Evolutionary conservation across 1,139 yeast genomes (phyloP).

Genomic region (Candida mesenterica): DNA sequence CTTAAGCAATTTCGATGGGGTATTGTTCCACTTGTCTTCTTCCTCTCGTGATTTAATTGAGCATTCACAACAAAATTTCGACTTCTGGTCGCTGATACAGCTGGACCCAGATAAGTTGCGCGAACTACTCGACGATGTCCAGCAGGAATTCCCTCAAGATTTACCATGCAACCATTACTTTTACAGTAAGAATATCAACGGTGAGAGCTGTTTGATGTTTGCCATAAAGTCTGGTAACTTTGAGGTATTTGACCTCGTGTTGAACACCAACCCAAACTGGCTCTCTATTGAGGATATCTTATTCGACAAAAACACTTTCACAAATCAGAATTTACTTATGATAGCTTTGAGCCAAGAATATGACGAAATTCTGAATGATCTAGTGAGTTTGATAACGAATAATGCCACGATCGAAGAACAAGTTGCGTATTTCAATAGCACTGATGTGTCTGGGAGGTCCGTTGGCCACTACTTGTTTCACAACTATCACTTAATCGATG

Average conservation of each 20-base stretch:
- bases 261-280: conserved; percentile 42
- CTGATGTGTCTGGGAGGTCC: conserved; percentile 55
- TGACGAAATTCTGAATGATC: conserved; percentile 42
- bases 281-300: conserved; percentile 67
- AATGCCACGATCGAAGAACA: conserved; percentile 48
- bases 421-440: conserved; percentile 45
- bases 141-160: conserved; percentile 4
- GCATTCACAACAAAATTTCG: conserved; percentile 48
- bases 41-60: conserved; percentile 37
- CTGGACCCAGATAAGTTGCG: conserved; percentile 23
- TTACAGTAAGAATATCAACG: conserved; percentile 54
- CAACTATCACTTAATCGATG: conserved; percentile 49
- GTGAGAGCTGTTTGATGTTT: conserved; percentile 65
- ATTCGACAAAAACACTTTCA: conserved; percentile 55
- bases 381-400: conserved; percentile 46
- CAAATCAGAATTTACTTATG: conserved; percentile 54
- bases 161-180: conserved; percentile 34
- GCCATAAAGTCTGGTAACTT: conserved; percentile 47
- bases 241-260: conserved; percentile 45
- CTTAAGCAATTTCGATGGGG: conserved; percentile 81
- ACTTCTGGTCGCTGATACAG: conserved; percentile 56
- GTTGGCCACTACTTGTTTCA: conserved; percentile 76
- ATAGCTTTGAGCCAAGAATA: conserved; percentile 60
- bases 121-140: conserved; percentile 20
- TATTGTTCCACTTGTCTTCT: conserved; percentile 56